A percentile compares a stretch with the other conserved stretches of the same genome.
phyloP scores from a whole-genome alignment of 2,329 filamentous ascomycete species.

The Aspergillus niger region DNA sequence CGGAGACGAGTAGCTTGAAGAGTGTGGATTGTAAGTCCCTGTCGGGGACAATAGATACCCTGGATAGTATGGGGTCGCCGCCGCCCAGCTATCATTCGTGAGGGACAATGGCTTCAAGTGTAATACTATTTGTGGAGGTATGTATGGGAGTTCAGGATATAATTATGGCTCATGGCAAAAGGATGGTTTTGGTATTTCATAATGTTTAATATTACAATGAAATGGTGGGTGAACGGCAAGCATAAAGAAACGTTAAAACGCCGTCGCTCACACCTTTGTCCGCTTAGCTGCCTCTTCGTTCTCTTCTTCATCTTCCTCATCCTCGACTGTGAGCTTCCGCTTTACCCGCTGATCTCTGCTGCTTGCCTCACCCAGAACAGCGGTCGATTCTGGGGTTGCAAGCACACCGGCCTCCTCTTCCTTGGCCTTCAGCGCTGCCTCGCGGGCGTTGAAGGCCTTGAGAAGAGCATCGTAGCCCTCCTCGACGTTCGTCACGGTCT shows the following conservation, averaged over 20 bases:
- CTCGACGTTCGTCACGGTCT: constrained; percentile 58
- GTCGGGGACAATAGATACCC: constrained; percentile 30
- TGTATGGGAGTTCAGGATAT: neutral
- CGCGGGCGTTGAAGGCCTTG: constrained; percentile 40
- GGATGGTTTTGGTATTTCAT: neutral
- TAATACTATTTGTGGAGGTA: neutral
- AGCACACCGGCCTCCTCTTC: constrained; percentile 27
- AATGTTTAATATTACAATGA: constrained; percentile 15
- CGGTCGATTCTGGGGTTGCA: constrained; percentile 28
- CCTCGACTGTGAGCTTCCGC: constrained; percentile 36
- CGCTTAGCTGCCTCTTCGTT: constrained; percentile 31
- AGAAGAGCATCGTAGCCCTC: constrained; percentile 61
- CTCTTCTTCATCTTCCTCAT: constrained; percentile 31
- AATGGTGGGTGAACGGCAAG: neutral
- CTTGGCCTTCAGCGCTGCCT: constrained; percentile 30
- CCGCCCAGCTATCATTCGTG: constrained; percentile 25
- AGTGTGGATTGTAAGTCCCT: constrained; percentile 30
- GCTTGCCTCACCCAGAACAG: constrained; percentile 29
- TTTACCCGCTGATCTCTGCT: constrained; percentile 27
- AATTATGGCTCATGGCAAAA: neutral
- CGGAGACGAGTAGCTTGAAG: constrained; percentile 30
- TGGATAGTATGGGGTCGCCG: constrained; percentile 24
- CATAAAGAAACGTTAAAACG: constrained; percentile 4
- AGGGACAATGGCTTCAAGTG: neutral
- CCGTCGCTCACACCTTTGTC: constrained; percentile 30